phyloP scores from a whole-genome alignment of 148 eudicot genomes.

The Arbutus unedo region DNA sequence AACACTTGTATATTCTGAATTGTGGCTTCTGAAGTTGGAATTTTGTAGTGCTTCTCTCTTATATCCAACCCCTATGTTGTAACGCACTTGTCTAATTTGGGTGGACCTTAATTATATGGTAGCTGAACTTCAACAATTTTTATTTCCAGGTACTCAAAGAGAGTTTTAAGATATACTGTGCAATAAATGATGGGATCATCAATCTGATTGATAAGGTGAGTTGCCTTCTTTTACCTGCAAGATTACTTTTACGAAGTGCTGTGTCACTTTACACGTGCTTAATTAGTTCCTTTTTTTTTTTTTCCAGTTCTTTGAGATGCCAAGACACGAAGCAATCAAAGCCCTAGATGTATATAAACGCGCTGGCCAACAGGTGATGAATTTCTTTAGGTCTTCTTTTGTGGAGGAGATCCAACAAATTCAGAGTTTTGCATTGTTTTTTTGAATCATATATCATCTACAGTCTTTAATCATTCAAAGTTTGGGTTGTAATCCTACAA shows the following conservation, averaged over 20 bases:
- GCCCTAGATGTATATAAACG: slow-evolving; percentile 89
- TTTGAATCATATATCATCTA: background rate
- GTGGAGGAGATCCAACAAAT: too few species aligned
- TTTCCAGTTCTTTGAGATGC: slow-evolving; percentile 96
- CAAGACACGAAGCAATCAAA: slow-evolving; percentile 95
- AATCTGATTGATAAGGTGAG: slow-evolving; percentile 90
- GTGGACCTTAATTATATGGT: background rate
- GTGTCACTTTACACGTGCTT: background rate
- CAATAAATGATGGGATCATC: slow-evolving; percentile 95
- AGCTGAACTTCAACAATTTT: background rate
- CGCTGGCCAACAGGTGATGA: slow-evolving; percentile 98
- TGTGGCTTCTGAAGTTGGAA: background rate
- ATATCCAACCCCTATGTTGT: background rate
- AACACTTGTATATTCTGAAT: background rate
- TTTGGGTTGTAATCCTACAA: background rate
- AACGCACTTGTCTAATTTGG: background rate
- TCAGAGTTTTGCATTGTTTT: slow-evolving; percentile 4
- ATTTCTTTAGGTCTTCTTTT: too few species aligned
- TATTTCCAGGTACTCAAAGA: slow-evolving; percentile 84
- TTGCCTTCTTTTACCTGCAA: background rate
- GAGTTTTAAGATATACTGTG: slow-evolving; percentile 94
- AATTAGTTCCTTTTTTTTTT: background rate
- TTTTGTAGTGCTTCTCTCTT: background rate
- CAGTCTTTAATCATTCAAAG: background rate
- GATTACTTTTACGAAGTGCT: background rate